Evolutionary conservation across 2,329 filamentous ascomycete species (phyloP), one percentile per base, ranked within the genome.

Genomic region (Phialophora macrospora): DNA sequence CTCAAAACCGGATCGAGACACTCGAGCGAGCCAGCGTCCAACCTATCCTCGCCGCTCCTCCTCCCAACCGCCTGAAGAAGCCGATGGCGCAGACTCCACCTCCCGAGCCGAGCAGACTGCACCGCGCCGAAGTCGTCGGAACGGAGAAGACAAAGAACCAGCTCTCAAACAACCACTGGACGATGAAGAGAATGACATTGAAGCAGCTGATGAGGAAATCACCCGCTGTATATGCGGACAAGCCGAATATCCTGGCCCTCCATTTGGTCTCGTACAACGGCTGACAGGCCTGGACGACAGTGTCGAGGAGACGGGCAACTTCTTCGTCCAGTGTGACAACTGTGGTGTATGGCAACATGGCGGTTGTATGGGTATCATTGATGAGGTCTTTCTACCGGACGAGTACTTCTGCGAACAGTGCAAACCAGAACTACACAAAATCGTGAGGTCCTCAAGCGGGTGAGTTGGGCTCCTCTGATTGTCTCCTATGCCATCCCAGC

Each of bases 281-380:
- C 64, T 66, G 28, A 24, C 63, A 32, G 51, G 44, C 17, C 6
- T 60, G 11, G 67, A 67, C 38, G 34, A 38, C 28, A 32, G 65
- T 34, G 60, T 62, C 87, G 93, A 97, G 74, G 94, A 98, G 71
- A 85, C 94, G 71, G 95, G 94, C 52, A 94, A 93, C 60, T 90
- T 98, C 79, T 99, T 97, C 79, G 93, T 99, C 71, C 94, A 98
- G 82, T 99, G 95, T 85, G 95, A 98, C 80, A 84, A 91, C 70
- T 99, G 95, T 83, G 96, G 96, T 77, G 95, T 98, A 69, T 99
- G 76, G 95, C 95, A 99, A 78, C 95, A 99, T 77, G 95, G 95
- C 74, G 94, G 93, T 67, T 99, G 95, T 75, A 94, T 99, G 66
- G 94, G 95, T 67, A 97, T 99, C 74, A 93, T 96, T 81, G 95